Evolutionary conservation across 495 filamentous ascomycete genomes (phyloP), one percentile per base, ranked within the genome.

Genomic region (Tuber melanosporum): DNA sequence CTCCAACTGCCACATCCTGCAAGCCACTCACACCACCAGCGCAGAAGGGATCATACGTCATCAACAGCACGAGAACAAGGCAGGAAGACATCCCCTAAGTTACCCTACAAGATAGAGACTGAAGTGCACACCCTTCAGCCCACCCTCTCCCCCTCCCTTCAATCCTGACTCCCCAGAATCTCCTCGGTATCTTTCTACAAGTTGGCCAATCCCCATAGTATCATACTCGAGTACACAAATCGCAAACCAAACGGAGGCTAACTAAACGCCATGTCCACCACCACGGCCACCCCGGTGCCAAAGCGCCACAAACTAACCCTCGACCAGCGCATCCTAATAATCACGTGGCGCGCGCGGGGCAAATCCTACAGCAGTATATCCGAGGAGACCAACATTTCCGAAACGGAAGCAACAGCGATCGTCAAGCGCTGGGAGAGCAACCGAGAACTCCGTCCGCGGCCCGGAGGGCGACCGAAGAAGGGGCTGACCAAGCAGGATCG

Each of bases 361-460:
- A 32, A 66, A 66, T 32, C 57, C 26, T 66, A 66, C 49, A 22
- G 49, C 10, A 66, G 10, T 12, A 66, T 66, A 66, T 66, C 57
- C 57, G 26, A 66, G 26, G 57, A 66, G 26, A 66, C n/a, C 57
- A 66, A 66, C 57, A 1, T 66, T 32, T 66, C 57, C 10, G 32
- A 66, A 66, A 32, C 57, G 10, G n/a, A 66, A 17, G 57, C 57
- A 0, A 66, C 3, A 66, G 32, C n/a, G n/a, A 66, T 66, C 57
- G 26, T 66, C 57, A 66, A 66, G 57, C 57, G 57, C n/a, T 66
- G 57, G 57, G 57, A 66, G 57, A 66, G 57, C 57, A 66, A 66
- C 26, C 57, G 57, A 14, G 57, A 66, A 66, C 57, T 66, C 12
- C 57, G 57, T 14, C 57, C 57, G 57, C 57, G 57, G 4, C 57